Percentiles rank a stretch among this genome's conserved stretches.
These are phyloP conservation scores for Babjeviella inositovora DNA, from an alignment of 805 yeast genomes.

Conservation along the genomic window DNA sequence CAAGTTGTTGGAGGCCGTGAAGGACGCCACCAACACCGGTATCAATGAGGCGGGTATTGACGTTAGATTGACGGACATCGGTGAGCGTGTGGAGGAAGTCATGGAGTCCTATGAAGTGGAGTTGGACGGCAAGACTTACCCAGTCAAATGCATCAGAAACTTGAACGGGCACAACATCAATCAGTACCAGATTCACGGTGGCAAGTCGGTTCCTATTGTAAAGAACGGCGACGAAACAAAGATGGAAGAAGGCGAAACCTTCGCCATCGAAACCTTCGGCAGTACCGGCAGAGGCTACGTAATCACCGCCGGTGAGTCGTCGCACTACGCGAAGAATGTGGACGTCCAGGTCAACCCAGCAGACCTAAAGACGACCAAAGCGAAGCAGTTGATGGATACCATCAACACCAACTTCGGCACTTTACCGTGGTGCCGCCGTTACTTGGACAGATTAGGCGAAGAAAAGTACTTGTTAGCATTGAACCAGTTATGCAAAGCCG, in stretches of 20 bases:
- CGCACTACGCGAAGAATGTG: constrained; percentile 68
- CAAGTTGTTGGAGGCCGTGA: constrained; percentile 66
- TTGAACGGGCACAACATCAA: constrained; percentile 89
- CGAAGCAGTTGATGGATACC: constrained; percentile 49
- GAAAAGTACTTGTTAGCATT: constrained; percentile 82
- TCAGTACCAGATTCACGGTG: constrained; percentile 78
- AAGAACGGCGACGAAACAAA: constrained; percentile 86
- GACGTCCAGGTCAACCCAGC: constrained; percentile 22
- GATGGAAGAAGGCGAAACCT: constrained; percentile 98
- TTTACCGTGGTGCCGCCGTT: constrained; percentile 91
- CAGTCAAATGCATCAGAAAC: constrained; percentile 80
- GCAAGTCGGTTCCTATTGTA: constrained; percentile 93
- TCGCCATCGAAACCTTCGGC: constrained; percentile 97
- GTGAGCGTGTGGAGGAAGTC: constrained; percentile 90
- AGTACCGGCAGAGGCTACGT: constrained; percentile 93
- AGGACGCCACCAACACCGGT: constrained; percentile 90
- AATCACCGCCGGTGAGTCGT: constrained; percentile 74
- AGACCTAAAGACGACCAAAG: constrained; percentile 26
- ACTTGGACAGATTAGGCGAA: constrained; percentile 81
- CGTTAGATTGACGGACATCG: constrained; percentile 87
- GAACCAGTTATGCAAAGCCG: constrained; percentile 70
- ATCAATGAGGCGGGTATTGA: constrained; percentile 89
- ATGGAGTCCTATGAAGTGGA: constrained; percentile 96
- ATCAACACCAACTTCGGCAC: constrained; percentile 84
- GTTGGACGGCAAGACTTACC: constrained; percentile 70